These are phyloP conservation scores for Miamiensis avidus DNA, from an alignment of 169 alveolate genomes.

Conservation along the genomic window DNA sequence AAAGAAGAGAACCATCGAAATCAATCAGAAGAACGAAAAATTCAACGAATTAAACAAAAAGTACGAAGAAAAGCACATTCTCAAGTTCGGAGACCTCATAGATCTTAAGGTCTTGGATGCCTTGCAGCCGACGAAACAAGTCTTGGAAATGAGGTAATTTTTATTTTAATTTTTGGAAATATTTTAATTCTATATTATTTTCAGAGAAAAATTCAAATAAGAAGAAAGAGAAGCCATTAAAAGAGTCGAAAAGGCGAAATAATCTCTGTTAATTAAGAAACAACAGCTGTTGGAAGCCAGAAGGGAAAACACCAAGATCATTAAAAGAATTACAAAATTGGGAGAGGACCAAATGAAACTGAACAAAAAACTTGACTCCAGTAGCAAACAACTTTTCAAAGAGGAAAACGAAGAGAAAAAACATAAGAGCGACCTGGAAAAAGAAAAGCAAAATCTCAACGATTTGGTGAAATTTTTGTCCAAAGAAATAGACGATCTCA, in stretches of 20 bases:
- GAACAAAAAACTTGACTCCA: slow-evolving; percentile 60
- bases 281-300: slow-evolving; percentile 75
- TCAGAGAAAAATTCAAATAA: slow-evolving; percentile 66
- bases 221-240: slow-evolving; percentile 74
- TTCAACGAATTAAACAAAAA: slow-evolving; percentile 72
- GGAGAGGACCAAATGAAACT: slow-evolving; percentile 64
- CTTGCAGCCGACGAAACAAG: slow-evolving; percentile 74
- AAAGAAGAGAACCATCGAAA: slow-evolving; percentile 62
- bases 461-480: slow-evolving; percentile 73
- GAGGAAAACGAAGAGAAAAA: slow-evolving; percentile 73
- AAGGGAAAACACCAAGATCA: slow-evolving; percentile 73
- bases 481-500: slow-evolving; percentile 82
- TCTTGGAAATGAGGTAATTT: slow-evolving; percentile 49
- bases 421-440: slow-evolving; percentile 62
- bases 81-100: slow-evolving; percentile 84
- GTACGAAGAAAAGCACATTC: slow-evolving; percentile 86
- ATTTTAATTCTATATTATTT: too few relatives aligned
- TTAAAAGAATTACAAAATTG: slow-evolving; percentile 61
- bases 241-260: slow-evolving; percentile 80
- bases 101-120: slow-evolving; percentile 73
- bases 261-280: slow-evolving; percentile 72
- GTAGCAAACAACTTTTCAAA: slow-evolving; percentile 66
- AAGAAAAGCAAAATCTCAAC: slow-evolving; percentile 73
- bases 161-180: too few relatives aligned
- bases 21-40: slow-evolving; percentile 53